phyloP scores from a whole-genome alignment of 1,284 basidiomycete genomes.

The Sporisorium sorghi region DNA sequence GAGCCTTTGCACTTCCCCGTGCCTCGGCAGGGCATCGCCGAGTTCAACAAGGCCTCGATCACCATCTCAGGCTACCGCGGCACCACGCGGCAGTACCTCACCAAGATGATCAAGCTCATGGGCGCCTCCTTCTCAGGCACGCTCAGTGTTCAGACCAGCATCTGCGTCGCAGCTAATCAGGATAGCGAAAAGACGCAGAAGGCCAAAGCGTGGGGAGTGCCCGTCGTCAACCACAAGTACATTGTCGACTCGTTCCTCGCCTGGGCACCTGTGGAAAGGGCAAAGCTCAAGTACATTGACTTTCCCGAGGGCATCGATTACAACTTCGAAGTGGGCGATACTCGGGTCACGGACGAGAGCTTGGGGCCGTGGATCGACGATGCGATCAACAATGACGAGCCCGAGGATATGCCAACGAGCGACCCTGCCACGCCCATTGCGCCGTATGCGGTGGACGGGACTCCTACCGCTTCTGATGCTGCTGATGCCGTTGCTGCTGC shows the following conservation, averaged over 20 bases:
- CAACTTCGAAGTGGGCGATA: conserved; percentile 30
- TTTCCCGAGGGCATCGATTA: conserved; percentile 41
- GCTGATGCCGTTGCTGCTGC: too few relatives aligned
- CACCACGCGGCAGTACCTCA: conserved; percentile 83
- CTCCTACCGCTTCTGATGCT: too few relatives aligned
- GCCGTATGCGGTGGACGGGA: conserved; percentile 12
- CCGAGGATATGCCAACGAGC: conserved; percentile 35
- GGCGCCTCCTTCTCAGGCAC: conserved; percentile 83
- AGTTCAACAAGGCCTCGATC: conserved; percentile 74
- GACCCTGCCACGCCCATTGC: conserved; percentile 19
- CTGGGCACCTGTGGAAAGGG: conserved; percentile 35
- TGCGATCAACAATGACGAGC: conserved; percentile 46
- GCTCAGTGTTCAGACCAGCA: conserved; percentile 78
- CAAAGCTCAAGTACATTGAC: conserved; percentile 49
- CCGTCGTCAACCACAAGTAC: conserved; percentile 88
- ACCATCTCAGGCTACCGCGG: conserved; percentile 90
- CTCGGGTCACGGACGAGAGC: conserved; percentile 42
- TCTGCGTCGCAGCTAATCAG: conserved; percentile 84
- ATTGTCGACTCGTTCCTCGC: conserved; percentile 82
- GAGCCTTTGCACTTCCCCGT: conserved; percentile 76
- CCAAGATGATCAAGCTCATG: conserved; percentile 80
- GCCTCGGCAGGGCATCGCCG: conserved; percentile 70
- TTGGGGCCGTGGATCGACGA: conserved; percentile 48
- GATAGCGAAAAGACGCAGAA: conserved; percentile 80
- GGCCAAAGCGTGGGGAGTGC: conserved; percentile 82